Evolutionary conservation across 177 flowering plant genomes (phyloP), one percentile per base, ranked within the genome.

Genomic region (Tripterygium wilfordii): DNA sequence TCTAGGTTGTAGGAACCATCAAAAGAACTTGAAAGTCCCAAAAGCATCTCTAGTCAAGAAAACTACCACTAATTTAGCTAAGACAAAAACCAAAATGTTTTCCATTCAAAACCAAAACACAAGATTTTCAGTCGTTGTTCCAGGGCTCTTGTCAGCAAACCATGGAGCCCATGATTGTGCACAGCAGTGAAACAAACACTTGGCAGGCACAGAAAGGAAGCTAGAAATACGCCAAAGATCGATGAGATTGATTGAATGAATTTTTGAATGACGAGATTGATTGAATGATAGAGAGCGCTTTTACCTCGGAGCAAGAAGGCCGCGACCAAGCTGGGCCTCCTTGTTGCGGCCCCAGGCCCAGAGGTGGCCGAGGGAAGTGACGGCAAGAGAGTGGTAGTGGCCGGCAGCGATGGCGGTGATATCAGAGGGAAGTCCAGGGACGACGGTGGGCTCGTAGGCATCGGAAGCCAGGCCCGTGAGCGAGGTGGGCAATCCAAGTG

Each of bases 271-370:
- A n/a, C n/a, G n/a, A n/a, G n/a, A n/a, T n/a, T n/a, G n/a, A n/a
- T n/a, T n/a, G n/a, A n/a, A n/a, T n/a, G 16, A 32, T 32, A 9
- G 3, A 4, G 36, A 32, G 36, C 36, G 9, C 14, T 2, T 12
- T 4, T 32, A 85, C 88, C 84, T 75, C 3, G 85, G 56, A 37
- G 64, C 57, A 49, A 57, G 54, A 39, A 49, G 45, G 16, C 72
- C 76, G 45, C 94, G 80, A 19, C 88, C 99, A 10, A 86, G 95
- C 69, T 88, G 96, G 12, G 53, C 70, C 56, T 92, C 99, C 7
- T 63, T 45, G 57, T 92, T 83, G 48, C 96, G 70, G n/a, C 99
- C 99, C 99, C 96, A 92, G 23, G 96, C 71, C 97, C 99, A 88
- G 38, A 92, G 57, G 6, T 72, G 60, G 12, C 99, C 97, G 5